These are phyloP conservation scores for Xylaria sp. DNA, from an alignment of 2,329 filamentous ascomycete genomes.

Conservation along the genomic window DNA sequence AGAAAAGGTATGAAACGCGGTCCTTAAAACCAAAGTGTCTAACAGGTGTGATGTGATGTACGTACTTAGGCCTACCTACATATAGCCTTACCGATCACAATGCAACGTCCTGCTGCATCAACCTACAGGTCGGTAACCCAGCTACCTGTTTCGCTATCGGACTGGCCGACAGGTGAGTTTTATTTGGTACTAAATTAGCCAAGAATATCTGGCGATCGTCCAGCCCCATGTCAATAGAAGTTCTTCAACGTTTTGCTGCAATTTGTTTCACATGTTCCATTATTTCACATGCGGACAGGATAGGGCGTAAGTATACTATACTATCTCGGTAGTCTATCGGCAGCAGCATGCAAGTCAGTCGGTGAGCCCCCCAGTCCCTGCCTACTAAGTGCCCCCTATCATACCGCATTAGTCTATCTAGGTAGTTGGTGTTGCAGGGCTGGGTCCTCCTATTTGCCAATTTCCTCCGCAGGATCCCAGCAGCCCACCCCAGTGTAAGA, in stretches of 20 bases:
- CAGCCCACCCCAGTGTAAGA: slow-evolving; percentile 6
- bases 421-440: slow-evolving; percentile 2
- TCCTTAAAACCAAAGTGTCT: slow-evolving; percentile 10
- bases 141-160: neutral
- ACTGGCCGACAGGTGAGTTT: neutral
- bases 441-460: slow-evolving; percentile 23
- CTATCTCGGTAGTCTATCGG: slow-evolving; percentile 13
- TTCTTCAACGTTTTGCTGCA: neutral
- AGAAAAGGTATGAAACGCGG: slow-evolving; percentile 6
- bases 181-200: neutral
- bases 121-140: neutral
- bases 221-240: too few species aligned
- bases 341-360: slow-evolving; percentile 1
- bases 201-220: too few species aligned
- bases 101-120: neutral
- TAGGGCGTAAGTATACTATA: neutral
- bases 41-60: slow-evolving; percentile 4
- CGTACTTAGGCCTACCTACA: neutral
- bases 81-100: neutral
- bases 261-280: neutral
- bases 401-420: slow-evolving; percentile 14
- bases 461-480: slow-evolving; percentile 19
- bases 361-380: neutral
- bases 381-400: slow-evolving; percentile 7
- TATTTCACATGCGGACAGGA: neutral